These are phyloP conservation scores for Allantophomopsis cytisporea DNA, from an alignment of 2,329 filamentous ascomycete genomes.

Conservation along the genomic window DNA sequence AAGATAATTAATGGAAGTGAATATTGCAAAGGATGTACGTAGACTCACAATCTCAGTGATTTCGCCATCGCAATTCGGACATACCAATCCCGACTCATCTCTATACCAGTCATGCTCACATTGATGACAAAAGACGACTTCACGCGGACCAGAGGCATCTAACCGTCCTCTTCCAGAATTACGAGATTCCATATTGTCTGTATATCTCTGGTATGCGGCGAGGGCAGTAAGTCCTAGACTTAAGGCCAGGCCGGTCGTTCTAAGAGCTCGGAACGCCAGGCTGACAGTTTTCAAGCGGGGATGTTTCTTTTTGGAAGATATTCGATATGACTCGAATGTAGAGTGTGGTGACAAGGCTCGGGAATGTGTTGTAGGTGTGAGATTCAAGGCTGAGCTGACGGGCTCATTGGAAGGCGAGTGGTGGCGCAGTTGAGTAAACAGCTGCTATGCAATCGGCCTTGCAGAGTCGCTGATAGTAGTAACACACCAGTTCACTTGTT, in stretches of 20 bases:
- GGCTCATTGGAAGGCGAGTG: no score
- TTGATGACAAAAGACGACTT: constrained; percentile 76
- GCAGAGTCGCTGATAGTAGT: no score
- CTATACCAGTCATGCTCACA: constrained; percentile 74
- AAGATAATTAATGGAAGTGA: constrained; percentile 14
- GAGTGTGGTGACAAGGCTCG: neutral
- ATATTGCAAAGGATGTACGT: constrained; percentile 3
- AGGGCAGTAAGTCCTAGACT: constrained; percentile 45
- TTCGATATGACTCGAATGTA: no score
- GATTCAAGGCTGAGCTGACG: no score
- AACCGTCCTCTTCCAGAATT: constrained; percentile 23
- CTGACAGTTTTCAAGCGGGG: constrained; percentile 15
- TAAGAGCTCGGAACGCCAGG: constrained; percentile 41
- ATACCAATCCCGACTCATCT: constrained; percentile 54
- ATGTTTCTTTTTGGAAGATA: no score
- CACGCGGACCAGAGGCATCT: constrained; percentile 36
- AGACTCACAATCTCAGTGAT: constrained; percentile 72
- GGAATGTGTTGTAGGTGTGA: neutral
- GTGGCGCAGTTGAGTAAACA: no score
- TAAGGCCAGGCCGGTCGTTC: constrained; percentile 37
- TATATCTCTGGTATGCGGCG: constrained; percentile 35
- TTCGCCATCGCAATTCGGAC: constrained; percentile 66
- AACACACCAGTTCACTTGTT: no score
- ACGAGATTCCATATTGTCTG: constrained; percentile 23
- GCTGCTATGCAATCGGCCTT: no score